Conservation (phyloP, 495 filamentous ascomycete genomes). For the Tirmania nivea region DNA sequence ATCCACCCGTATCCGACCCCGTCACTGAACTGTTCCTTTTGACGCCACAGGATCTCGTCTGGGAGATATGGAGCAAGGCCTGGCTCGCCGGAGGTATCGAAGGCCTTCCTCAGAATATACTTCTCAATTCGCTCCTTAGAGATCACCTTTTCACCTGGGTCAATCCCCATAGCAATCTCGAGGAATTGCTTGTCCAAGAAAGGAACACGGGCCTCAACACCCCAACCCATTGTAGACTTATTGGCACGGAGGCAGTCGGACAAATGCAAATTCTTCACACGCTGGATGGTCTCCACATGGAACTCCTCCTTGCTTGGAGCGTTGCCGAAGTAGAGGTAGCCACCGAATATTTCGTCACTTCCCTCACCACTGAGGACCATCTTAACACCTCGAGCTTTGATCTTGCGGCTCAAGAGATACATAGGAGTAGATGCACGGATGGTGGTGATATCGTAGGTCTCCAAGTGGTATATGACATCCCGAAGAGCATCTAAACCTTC, state of each 20-base stretch:
- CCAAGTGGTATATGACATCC: constrained; percentile 94
- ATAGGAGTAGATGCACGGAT: constrained; percentile 97
- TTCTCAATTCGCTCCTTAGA: constrained; percentile 81
- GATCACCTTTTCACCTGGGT: constrained; percentile 89
- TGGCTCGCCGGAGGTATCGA: constrained; percentile 76
- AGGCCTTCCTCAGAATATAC: constrained; percentile 90
- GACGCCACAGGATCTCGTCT: constrained; percentile 84
- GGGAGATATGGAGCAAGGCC: constrained; percentile 64
- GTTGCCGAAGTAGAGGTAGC: constrained; percentile 94
- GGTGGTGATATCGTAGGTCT: constrained; percentile 94
- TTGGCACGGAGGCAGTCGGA: constrained; percentile 92
- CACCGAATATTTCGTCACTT: constrained; percentile 92
- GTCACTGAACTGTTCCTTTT: constrained; percentile 98
- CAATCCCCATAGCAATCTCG: constrained; percentile 72
- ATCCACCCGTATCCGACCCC: constrained; percentile 99
- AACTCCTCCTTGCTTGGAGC: constrained; percentile 78
- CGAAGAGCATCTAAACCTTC: constrained; percentile 88
- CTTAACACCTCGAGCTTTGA: constrained; percentile 97
- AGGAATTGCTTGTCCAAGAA: constrained; percentile 96
- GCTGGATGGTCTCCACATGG: constrained; percentile 76
- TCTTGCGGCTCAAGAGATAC: constrained; percentile 92
- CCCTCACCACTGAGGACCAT: constrained; percentile 97
- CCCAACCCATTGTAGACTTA: constrained; percentile 98
- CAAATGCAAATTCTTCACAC: constrained; percentile 87
- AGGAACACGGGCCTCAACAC: constrained; percentile 89